Evolutionary conservation across 805 yeast genomes (phyloP), one percentile per base, ranked within the genome.

Genomic region (Candida multigemmis): DNA sequence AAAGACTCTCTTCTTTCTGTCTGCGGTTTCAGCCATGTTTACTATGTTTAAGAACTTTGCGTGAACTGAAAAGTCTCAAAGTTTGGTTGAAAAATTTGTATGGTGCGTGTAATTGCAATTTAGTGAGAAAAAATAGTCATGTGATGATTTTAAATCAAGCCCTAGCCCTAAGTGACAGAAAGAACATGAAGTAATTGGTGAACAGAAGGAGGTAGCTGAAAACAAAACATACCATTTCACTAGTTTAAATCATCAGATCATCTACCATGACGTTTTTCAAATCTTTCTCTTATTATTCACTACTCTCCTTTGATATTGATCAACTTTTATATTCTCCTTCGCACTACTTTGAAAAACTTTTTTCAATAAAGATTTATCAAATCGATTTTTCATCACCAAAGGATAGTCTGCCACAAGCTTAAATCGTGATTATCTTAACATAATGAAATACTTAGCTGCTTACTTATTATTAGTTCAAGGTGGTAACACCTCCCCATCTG

Each of bases 371-470:
- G 26, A 10, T 12, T 20, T 19, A 18, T 14, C 12, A 16, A 12
- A 16, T 16, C 44, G 40, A 24, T 29, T 26, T 26, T 20, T 23
- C 15, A 20, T 26, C 23, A 41, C 37, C 55, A 78, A 79, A 71
- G 87, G 76, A 78, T 80, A 79, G 87, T 80, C 89, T 71, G 89
- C 84, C 13, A 22, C 7, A 24, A 26, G 41, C 41, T 37, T 37
- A 37, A 37, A 36, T n/a, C 51, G 41, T 44, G 41, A 37, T 37
- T 37, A 37, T 37, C 34, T 38, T 37, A 36, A 6, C 12, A 12
- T 19, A 11, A 32, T 86, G 96, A 91, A 86, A 83, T 89, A 89
- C 79, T 81, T 91, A 72, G 98, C 98, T 71, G 97, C 98, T 68
- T 91, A 91, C 77, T 81, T 91, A 69, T 81, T 89, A 71, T 78